These are phyloP conservation scores for Ogataea chonburiensis DNA, from an alignment of 805 yeast genomes.

Conservation along the genomic window DNA sequence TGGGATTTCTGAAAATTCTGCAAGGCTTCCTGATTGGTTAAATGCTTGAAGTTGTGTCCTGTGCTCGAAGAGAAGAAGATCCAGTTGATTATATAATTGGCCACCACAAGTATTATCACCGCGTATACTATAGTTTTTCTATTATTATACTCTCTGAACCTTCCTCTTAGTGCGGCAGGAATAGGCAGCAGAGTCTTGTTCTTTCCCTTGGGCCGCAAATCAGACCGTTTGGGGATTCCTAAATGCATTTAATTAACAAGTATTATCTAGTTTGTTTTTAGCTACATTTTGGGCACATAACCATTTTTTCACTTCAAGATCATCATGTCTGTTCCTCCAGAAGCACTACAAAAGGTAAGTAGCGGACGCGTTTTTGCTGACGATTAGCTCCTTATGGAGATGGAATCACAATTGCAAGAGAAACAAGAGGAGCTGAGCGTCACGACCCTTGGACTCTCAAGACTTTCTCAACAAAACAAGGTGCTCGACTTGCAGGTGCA, in stretches of 20 bases:
- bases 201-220: slow-evolving; percentile 24
- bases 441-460: slow-evolving; percentile 51
- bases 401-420: slow-evolving; percentile 62
- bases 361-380: slow-evolving; percentile 2
- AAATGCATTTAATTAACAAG: slow-evolving; percentile 23
- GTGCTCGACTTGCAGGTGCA: slow-evolving; percentile 55
- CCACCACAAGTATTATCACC: slow-evolving; percentile 10
- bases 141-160: slow-evolving; percentile 14
- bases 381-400: slow-evolving; percentile 52
- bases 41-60: slow-evolving; percentile 21
- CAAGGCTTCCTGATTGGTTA: slow-evolving; percentile 27
- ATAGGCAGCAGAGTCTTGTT: slow-evolving; percentile 21
- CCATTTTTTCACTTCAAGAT: slow-evolving; percentile 2
- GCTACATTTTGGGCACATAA: slow-evolving; percentile 7
- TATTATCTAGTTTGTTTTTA: slow-evolving; percentile 1
- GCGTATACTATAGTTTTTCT: slow-evolving; percentile 9
- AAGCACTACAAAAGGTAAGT: slow-evolving; percentile 41
- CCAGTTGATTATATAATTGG: slow-evolving; percentile 36
- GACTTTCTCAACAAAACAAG: slow-evolving; percentile 48
- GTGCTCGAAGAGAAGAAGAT: slow-evolving; percentile 8
- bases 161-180: slow-evolving; percentile 20
- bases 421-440: slow-evolving; percentile 58
- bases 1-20: slow-evolving; percentile 32
- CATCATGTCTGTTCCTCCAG: slow-evolving; percentile 43
- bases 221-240: slow-evolving; percentile 29